phyloP scores from a whole-genome alignment of 768 basidiomycete species.

The Phylloporus sp. region DNA sequence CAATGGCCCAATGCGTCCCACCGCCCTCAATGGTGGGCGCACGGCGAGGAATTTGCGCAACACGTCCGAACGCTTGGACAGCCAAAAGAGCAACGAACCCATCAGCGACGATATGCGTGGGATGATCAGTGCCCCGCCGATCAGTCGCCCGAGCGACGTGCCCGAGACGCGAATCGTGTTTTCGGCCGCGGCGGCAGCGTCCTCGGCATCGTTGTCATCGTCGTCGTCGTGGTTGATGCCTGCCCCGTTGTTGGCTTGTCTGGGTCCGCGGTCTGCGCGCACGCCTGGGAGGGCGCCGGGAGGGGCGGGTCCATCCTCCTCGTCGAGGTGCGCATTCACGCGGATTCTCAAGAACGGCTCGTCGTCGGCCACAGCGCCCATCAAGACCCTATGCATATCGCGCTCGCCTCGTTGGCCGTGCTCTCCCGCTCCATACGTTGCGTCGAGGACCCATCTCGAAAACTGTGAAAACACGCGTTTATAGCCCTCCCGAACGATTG shows the following conservation, averaged over 20 bases:
- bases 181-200: conserved; percentile 49
- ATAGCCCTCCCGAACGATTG: conserved; percentile 44
- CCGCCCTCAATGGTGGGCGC: conserved; percentile 14
- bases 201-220: conserved; percentile 14
- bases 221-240: conserved; percentile 6
- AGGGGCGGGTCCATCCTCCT: conserved; percentile 13
- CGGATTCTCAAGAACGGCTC: conserved; percentile 29
- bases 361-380: conserved; percentile 24
- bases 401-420: conserved; percentile 12
- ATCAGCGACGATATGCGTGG: conserved; percentile 62
- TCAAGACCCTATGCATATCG: conserved; percentile 20
- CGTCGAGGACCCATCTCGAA: conserved; percentile 42
- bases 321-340: conserved; percentile 33
- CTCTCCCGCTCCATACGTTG: conserved; percentile 15
- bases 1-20: conserved; percentile 14
- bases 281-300: conserved; percentile 12
- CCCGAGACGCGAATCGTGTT: conserved; percentile 54
- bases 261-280: conserved; percentile 9
- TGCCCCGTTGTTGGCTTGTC: conserved; percentile 12
- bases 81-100: conserved; percentile 53
- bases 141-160: conserved; percentile 56
- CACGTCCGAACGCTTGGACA: conserved; percentile 39
- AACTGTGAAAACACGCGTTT: conserved; percentile 36
- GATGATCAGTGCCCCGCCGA: conserved; percentile 66
- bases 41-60: conserved; percentile 25